A percentile compares a stretch with the other conserved stretches of the same genome.
Conservation (phyloP, 306 rosid species). For the Abrus precatorius region DNA sequence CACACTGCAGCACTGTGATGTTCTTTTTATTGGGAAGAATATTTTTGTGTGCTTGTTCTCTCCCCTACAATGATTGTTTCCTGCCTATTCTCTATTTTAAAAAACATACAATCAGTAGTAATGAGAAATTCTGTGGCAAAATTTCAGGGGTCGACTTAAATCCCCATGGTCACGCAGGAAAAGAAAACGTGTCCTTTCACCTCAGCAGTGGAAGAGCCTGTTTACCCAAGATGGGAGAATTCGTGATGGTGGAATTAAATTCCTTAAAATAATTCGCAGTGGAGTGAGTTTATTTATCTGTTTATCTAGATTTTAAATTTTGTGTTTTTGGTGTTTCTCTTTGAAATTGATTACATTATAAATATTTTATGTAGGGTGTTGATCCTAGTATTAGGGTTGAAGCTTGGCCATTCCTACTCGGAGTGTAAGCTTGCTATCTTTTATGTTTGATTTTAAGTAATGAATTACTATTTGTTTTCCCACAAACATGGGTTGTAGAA, state of each 20-base stretch:
- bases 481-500: constrained; percentile 33
- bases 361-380: constrained; percentile 76
- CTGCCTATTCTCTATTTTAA: constrained; percentile 16
- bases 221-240: constrained; percentile 86
- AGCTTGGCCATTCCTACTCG: constrained; percentile 99
- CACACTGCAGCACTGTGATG: neutral
- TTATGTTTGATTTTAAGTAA: constrained; percentile 27
- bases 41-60: constrained; percentile 9
- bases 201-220: constrained; percentile 81
- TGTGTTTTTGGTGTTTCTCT: constrained; percentile 29
- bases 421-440: constrained; percentile 80
- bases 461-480: constrained; percentile 16
- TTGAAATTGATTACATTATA: constrained; percentile 45
- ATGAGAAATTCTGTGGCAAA: constrained; percentile 30
- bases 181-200: constrained; percentile 86
- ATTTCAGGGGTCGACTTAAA: constrained; percentile 90
- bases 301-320: constrained; percentile 10
- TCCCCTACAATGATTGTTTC: constrained; percentile 11
- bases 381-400: constrained; percentile 91
- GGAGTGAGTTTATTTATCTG: constrained; percentile 75
- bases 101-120: neutral
- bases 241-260: constrained; percentile 87
- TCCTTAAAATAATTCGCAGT: constrained; percentile 96
- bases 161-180: constrained; percentile 99
- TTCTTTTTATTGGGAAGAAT: constrained; percentile 34